phyloP scores from a whole-genome alignment of 2,329 filamentous ascomycete genomes.

The Coleophoma eucalyptorum region DNA sequence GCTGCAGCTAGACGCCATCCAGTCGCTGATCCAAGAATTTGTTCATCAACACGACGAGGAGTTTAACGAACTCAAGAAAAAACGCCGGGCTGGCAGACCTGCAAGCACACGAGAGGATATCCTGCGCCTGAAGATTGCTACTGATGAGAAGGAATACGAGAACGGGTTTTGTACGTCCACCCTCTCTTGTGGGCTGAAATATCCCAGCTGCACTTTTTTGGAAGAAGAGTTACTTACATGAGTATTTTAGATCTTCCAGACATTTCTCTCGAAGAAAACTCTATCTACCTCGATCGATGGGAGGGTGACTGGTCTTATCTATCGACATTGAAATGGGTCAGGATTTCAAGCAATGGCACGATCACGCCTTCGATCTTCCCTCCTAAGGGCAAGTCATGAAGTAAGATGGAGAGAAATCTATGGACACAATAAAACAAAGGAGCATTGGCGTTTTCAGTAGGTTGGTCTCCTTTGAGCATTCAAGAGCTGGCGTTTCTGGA shows the following conservation, averaged over 20 bases:
- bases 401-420: not conserved
- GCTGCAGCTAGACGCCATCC: constrained; percentile 52
- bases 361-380: constrained; percentile 75
- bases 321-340: constrained; percentile 71
- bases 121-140: constrained; percentile 65
- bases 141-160: constrained; percentile 75
- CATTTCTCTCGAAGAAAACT: constrained; percentile 61
- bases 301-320: constrained; percentile 82
- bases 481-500: no score
- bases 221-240: constrained; percentile 7
- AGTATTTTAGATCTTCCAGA: constrained; percentile 63
- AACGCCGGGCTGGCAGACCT: constrained; percentile 75
- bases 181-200: not conserved
- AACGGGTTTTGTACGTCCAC: constrained; percentile 70
- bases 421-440: not conserved
- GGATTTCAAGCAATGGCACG: constrained; percentile 62
- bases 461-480: no score
- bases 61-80: constrained; percentile 59
- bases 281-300: constrained; percentile 67
- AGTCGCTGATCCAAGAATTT: constrained; percentile 60
- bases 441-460: not conserved
- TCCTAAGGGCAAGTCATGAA: constrained; percentile 48
- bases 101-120: constrained; percentile 73
- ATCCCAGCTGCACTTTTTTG: not conserved
- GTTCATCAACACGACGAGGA: constrained; percentile 70